Evolutionary conservation across 108 stramenopile genomes (phyloP).

Genomic region (Schizochytrium sp.): DNA sequence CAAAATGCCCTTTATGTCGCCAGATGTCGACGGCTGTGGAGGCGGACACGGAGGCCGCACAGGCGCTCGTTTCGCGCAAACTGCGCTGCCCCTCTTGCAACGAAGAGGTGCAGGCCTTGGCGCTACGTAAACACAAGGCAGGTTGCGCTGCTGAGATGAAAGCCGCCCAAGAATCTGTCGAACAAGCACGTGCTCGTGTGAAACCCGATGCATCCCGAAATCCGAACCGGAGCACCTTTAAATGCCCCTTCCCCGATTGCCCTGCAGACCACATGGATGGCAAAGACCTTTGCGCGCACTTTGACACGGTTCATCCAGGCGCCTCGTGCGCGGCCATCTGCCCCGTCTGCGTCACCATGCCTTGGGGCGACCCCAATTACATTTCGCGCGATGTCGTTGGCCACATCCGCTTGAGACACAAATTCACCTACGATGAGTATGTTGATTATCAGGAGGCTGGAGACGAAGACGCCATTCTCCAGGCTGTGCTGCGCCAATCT

Average conservation of each 20-base stretch:
- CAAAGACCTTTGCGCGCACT: neutral
- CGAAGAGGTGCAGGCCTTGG: neutral
- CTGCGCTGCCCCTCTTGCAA: neutral
- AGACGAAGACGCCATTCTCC: neutral
- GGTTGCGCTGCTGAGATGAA: neutral
- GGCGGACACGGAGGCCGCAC: neutral
- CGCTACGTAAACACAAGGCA: neutral
- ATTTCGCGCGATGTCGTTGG: neutral
- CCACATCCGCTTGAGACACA: conserved; percentile 13
- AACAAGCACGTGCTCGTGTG: neutral
- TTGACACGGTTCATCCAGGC: neutral
- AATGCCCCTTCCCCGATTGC: neutral
- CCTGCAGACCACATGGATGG: neutral
- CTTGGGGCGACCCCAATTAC: conserved; percentile 8
- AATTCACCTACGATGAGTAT: neutral
- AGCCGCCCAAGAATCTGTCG: neutral
- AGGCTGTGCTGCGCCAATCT: neutral
- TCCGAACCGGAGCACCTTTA: neutral
- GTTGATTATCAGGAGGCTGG: neutral
- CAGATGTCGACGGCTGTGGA: neutral
- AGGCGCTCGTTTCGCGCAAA: neutral
- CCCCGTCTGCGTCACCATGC: neutral
- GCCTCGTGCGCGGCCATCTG: neutral
- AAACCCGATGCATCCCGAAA: neutral
- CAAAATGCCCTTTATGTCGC: neutral